Base-by-base conservation (phyloP, 345 rosid species). In the Linum lewisii region DNA sequence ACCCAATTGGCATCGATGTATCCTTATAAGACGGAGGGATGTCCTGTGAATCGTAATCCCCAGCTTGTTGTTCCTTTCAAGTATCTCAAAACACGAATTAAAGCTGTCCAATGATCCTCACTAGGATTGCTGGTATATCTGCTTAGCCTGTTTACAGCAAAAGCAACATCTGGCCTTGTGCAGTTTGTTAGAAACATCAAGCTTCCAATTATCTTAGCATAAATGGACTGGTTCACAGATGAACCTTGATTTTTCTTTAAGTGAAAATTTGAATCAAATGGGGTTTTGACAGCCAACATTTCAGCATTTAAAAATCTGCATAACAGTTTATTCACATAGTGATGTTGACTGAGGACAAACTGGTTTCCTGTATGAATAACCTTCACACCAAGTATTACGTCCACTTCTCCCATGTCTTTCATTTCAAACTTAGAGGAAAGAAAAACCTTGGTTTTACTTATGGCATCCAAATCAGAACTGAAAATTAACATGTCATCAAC, bases 1-100 rank as follows among this genome's bases (percentile, higher is more conserved):
- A 61, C 23, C 64, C 44, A 61, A 14, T 61, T 61, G 21, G 64
- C 64, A 61, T 61, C 24, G n/a, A 7, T 14, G 20, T 11, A 61
- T 5, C 64, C 44, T 24, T 61, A 37, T 19, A 61, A 24, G 0
- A 61, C 37, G 24, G 8, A 1, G n/a, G 24, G 54, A 47, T 24
- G 25, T 26, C 32, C 32, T 2, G 32, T 26, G 6, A 2, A 26
- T 26, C 32, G 2, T 6, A 26, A 6, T 26, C 6, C 6, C 32
- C 2, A 2, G 32, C 6, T 26, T 26, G 32, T 2, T 2, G 32
- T 26, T 26, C 32, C 20, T 61, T 24, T 10, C 24, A 24, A 13
- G 26, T 45, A 60, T 60, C 22, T 44, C 38, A 60, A 21, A 1
- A 60, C 21, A 0, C 23, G 2, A 24, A 15, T 6, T 44, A 49